Percentiles rank a stretch among this genome's conserved stretches.
Evolutionary conservation across 257 asterid species (phyloP).

Genomic region (Salvia miltiorrhiza): DNA sequence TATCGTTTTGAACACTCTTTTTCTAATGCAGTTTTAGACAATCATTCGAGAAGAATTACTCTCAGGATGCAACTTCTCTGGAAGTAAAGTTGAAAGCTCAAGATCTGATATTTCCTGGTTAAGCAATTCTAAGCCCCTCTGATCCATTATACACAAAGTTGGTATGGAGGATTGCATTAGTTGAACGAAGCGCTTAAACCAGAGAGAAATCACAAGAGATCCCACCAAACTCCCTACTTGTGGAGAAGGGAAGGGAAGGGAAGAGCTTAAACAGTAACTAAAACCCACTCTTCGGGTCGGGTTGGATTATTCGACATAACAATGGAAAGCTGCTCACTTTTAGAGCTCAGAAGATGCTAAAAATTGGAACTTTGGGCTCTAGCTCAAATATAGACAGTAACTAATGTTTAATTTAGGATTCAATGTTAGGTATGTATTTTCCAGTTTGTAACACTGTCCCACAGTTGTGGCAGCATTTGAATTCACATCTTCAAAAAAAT

Average conservation of each 20-base stretch:
- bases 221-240: neutral
- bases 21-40: neutral
- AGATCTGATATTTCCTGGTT: neutral
- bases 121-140: neutral
- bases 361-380: neutral
- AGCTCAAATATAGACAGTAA: neutral
- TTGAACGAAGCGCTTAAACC: neutral
- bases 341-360: neutral
- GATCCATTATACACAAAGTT: neutral
- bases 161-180: neutral
- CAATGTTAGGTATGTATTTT: neutral
- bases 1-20: neutral
- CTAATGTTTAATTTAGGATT: neutral
- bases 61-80: neutral
- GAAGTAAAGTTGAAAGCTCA: neutral
- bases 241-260: neutral
- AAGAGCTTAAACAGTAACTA: neutral
- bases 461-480: too few relatives aligned
- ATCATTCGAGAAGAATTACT: neutral
- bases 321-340: neutral
- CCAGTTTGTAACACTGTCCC: too few relatives aligned
- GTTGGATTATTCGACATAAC: neutral
- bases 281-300: neutral
- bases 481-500: neutral
- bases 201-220: neutral